Evolutionary conservation across 805 yeast genomes (phyloP), one percentile per base, ranked within the genome.

Genomic region (Dipodascus geniculatus): DNA sequence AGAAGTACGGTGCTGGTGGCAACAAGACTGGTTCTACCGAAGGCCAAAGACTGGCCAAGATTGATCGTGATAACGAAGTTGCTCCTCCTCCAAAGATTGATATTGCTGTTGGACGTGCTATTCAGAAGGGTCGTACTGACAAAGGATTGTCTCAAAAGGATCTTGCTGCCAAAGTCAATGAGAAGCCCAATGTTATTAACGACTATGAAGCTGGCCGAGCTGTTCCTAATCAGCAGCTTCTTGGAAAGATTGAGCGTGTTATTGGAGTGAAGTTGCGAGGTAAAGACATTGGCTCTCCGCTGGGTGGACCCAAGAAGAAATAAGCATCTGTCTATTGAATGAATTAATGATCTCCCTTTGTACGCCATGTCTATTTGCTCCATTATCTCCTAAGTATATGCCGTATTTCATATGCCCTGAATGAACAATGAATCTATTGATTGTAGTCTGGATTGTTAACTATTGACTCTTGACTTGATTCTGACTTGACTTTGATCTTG

Each of bases 151-250:
- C 97, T 8, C 99, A 93, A 72, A 93, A 93, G 78, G 99, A 93
- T 63, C 78, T 93, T 64, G 99, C 99, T 63, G 88, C 96, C 54
- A 86, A 85, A 69, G 79, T 91, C 66, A 91, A 90, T 69, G 99
- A 93, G 74, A 93, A 93, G 76, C 96, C 97, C 57, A 88, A 83
- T 61, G 85, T 93, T 57, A 82, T 93, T 66, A 90, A 88, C 71
- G 99, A 93, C 67, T 93, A 93, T 71, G 99, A 93, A 75, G 87
- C 95, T 54, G 97, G 96, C 56, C 82, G 95, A 68, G 99, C 96
- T 48, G 81, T 85, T 60, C 99, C 99, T 55, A 90, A 87, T 75
- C 99, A 93, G 75, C 98, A 90, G 72, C 71, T 93, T 52, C 78
- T 93, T 64, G 90, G 85, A 53, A 93, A 93, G 75, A 73, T 93